Evolutionary conservation across 352 stramenopile species (phyloP).

Genomic region (Aphanomyces euteiches): DNA sequence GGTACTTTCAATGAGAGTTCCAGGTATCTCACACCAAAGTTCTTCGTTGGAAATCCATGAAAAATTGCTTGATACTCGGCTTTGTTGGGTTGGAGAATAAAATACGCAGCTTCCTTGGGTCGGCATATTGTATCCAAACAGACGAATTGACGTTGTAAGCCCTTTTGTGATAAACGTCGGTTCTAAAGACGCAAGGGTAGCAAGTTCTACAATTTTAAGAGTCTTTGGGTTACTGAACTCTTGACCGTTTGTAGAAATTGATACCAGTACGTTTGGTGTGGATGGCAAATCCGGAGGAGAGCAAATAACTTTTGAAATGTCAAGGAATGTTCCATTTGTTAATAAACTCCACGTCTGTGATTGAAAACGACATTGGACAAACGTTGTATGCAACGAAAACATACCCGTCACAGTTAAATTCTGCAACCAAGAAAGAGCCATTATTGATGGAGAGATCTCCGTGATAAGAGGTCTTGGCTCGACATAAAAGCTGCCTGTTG

Average conservation of each 20-base stretch:
- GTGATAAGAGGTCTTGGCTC: not conserved
- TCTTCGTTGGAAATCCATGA: not conserved
- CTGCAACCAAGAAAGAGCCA: not conserved
- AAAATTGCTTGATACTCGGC: not conserved
- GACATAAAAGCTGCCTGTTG: not conserved
- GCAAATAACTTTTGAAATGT: not conserved
- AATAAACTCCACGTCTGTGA: not conserved
- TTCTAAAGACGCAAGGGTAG: not conserved
- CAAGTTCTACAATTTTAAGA: not conserved
- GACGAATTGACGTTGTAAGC: too few relatives aligned
- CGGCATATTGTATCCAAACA: constrained; percentile 2
- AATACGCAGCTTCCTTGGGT: not conserved
- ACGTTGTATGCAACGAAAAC: not conserved
- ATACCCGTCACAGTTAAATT: not conserved
- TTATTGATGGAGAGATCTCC: not conserved
- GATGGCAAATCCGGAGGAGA: not conserved
- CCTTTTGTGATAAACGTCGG: not conserved
- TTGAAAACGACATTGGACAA: constrained; percentile 6
- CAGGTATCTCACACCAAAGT: not conserved
- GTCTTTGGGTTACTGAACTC: not conserved
- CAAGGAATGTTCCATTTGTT: not conserved
- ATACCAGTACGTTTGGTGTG: not conserved
- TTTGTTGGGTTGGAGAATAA: too few relatives aligned
- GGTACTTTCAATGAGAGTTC: not conserved
- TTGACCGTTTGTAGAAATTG: constrained; percentile 10